Conservation (phyloP, 2,329 filamentous ascomycete species). For the Ophiostoma tasmaniense region DNA sequence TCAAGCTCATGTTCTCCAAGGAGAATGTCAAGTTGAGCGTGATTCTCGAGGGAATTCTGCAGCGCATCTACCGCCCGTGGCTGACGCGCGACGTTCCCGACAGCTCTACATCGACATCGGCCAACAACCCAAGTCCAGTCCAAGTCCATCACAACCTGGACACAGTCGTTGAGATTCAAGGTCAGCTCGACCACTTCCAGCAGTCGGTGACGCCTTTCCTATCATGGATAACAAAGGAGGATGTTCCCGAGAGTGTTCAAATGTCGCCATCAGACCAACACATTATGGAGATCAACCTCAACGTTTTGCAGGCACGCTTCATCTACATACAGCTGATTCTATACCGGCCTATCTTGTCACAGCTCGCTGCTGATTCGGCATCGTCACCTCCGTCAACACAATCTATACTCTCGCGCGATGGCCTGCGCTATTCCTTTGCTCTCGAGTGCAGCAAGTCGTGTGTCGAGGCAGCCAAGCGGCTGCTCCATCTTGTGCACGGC, state of each 20-base stretch:
- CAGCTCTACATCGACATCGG: neutral
- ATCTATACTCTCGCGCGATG: conserved; percentile 9
- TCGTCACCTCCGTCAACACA: neutral
- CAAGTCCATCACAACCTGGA: conserved; percentile 15
- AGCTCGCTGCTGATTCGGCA: neutral
- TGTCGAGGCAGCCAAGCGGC: conserved; percentile 13
- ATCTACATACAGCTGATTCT: neutral
- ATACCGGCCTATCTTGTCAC: neutral
- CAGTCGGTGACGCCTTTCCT: conserved; percentile 11
- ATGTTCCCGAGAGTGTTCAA: neutral
- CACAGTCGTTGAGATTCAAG: conserved; percentile 15
- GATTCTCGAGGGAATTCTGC: conserved; percentile 16
- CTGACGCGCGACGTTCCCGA: conserved; percentile 11
- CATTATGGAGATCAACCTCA: neutral
- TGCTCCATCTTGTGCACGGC: conserved; percentile 12
- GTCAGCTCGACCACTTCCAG: conserved; percentile 15
- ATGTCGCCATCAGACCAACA: neutral
- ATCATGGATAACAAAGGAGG: conserved; percentile 11
- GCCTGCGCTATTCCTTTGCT: conserved; percentile 16
- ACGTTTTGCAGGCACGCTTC: neutral
- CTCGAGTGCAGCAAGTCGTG: conserved; percentile 16
- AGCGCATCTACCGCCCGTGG: conserved; percentile 18
- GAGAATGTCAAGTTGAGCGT: conserved; percentile 15
- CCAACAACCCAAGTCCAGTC: neutral
- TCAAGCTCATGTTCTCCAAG: conserved; percentile 11